Conservation (phyloP, 2,329 filamentous ascomycete species). For the Hymenoscyphus salicellus region DNA sequence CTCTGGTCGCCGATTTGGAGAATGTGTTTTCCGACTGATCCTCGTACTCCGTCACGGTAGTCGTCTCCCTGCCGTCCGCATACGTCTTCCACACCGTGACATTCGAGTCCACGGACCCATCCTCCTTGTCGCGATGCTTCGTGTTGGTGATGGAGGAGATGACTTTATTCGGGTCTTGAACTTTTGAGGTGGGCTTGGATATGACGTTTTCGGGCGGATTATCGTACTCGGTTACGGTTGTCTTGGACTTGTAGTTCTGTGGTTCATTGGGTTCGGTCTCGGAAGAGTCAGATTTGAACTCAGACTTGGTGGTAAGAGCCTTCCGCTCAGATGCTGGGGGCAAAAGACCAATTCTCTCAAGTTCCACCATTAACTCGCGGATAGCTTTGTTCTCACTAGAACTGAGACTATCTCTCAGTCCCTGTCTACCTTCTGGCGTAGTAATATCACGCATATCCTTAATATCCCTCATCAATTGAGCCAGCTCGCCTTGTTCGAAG, state of each 20-base stretch:
- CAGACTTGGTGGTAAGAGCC: not conserved
- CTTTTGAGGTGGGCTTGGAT: not conserved
- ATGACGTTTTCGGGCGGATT: not conserved
- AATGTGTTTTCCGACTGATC: no score
- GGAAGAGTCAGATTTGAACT: not conserved
- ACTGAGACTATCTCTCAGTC: not conserved
- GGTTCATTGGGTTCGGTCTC: no score
- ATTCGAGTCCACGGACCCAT: conserved; percentile 29
- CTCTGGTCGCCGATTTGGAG: no score
- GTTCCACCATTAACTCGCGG: not conserved
- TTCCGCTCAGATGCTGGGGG: not conserved
- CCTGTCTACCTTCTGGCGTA: not conserved
- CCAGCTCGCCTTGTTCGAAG: conserved; percentile 6
- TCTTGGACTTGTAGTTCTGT: not conserved
- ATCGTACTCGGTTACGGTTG: no score
- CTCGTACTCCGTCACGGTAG: no score
- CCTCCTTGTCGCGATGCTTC: conserved; percentile 24
- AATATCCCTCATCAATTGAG: not conserved
- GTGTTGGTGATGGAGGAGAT: no score
- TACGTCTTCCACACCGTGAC: conserved; percentile 30
- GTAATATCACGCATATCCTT: conserved; percentile 6
- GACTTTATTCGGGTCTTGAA: conserved; percentile 20
- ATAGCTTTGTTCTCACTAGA: not conserved
- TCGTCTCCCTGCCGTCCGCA: conserved; percentile 28
- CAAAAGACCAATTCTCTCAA: not conserved